These are phyloP conservation scores for Yamadazyma mexicana DNA, from an alignment of 1,139 yeast genomes.

Conservation along the genomic window DNA sequence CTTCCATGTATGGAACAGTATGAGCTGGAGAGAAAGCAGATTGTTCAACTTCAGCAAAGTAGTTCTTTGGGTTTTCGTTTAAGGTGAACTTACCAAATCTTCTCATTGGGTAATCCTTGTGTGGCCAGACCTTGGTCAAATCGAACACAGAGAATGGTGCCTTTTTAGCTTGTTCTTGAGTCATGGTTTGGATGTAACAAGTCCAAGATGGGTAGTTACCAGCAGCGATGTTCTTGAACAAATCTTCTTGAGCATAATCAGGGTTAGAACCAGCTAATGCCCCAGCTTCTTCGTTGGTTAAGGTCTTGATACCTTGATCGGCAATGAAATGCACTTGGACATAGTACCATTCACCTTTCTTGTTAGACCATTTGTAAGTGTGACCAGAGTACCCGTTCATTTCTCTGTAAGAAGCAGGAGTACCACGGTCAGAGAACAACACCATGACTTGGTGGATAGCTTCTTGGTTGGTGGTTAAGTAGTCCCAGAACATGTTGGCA, in stretches of 20 bases:
- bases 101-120: slow-evolving; percentile 71
- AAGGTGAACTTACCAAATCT: slow-evolving; percentile 68
- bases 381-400: slow-evolving; percentile 77
- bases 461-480: slow-evolving; percentile 60
- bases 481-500: slow-evolving; percentile 73
- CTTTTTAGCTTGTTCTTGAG: slow-evolving; percentile 59
- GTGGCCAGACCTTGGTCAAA: slow-evolving; percentile 81
- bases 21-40: slow-evolving; percentile 83
- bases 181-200: slow-evolving; percentile 65
- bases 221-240: slow-evolving; percentile 59
- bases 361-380: slow-evolving; percentile 67
- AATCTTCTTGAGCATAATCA: slow-evolving; percentile 63
- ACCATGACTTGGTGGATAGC: slow-evolving; percentile 64
- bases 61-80: slow-evolving; percentile 73
- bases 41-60: slow-evolving; percentile 81
- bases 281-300: slow-evolving; percentile 59
- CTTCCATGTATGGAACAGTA: slow-evolving; percentile 80
- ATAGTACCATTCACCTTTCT: slow-evolving; percentile 64
- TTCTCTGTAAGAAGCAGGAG: slow-evolving; percentile 62
- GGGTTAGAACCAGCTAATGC: slow-evolving; percentile 61
- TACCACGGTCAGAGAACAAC: slow-evolving; percentile 67
- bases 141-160: slow-evolving; percentile 67
- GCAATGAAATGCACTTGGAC: slow-evolving; percentile 63
- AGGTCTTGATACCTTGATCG: slow-evolving; percentile 60
- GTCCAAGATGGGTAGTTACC: slow-evolving; percentile 68